Base-by-base conservation (phyloP, 2,329 filamentous ascomycete species). In the Emergomyces orientalis region DNA sequence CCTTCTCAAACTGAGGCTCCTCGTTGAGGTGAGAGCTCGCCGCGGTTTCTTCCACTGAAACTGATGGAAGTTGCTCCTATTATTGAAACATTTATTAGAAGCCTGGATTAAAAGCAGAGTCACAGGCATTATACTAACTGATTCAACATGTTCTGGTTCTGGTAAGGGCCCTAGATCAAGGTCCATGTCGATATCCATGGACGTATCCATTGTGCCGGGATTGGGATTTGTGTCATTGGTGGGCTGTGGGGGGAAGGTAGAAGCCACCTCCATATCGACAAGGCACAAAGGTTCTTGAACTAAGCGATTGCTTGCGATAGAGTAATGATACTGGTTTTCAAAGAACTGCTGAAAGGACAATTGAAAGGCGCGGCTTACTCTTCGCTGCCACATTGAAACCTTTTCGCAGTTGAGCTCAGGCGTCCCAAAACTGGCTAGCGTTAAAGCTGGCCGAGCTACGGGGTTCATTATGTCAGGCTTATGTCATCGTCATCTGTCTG, bases 131-230 rank as follows among this genome's bases (percentile, higher is more conserved):
- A 27, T 39, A 67, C 64, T 61, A 58, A 66, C 66, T 30, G 62
- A 66, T 57, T 74, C 70, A 62, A 75, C 73, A 51, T 61, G 62
- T 43, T 77, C 73, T 30, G 71, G 68, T 14, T 77, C 76, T 9
- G 76, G 79, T 41, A 82, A 80, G 3, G 80, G 75, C 43, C 80
- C 81, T 39, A 82, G 71, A 67, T 82, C 81, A 67, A 89, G 79
- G 69, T 86, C 88, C 86, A 90, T 89, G 66, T 90, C 88, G 62
- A 90, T 86, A 74, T 91, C 88, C 86, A 90, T 80, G 63, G 68
- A 68, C 43, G 67, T 66, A 60, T 76, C 73, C 65, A 71, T 73
- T 49, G 67, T 64, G 49, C 61, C 59, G 43, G 59, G 59, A 52
- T 54, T 60, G 52, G 41, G 30, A 43, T 63, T 45, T 47, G 47